Percentiles rank a stretch among this genome's conserved stretches.
Evolutionary conservation across 306 rosid genomes (phyloP).

Genomic region (Ormosia emarginata): DNA sequence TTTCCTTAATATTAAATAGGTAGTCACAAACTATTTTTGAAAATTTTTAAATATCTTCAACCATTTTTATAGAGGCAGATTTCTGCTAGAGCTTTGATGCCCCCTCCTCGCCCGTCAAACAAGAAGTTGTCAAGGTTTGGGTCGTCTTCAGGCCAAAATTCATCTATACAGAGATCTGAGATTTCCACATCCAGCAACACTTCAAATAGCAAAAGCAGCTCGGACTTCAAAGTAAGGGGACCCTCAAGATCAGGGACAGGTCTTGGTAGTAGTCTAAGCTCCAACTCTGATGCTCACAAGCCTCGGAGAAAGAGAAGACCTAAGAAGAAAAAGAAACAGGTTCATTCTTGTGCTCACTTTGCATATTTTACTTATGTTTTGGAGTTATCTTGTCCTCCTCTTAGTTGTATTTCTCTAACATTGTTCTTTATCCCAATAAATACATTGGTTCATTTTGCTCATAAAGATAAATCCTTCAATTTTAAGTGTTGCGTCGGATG

Average conservation of each 20-base stretch:
- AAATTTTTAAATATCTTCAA: constrained; percentile 16
- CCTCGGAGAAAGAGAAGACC: constrained; percentile 94
- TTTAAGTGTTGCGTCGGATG: background rate
- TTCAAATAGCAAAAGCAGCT: constrained; percentile 64
- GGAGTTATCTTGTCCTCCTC: background rate
- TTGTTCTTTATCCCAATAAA: background rate
- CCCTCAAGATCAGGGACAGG: constrained; percentile 73
- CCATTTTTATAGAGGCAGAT: constrained; percentile 67
- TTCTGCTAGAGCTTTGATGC: constrained; percentile 95
- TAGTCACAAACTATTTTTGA: background rate
- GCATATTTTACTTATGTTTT: background rate
- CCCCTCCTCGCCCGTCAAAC: constrained; percentile 85
- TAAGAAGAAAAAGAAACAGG: constrained; percentile 90
- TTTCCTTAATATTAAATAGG: background rate
- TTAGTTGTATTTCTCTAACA: background rate
- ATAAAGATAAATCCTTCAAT: background rate
- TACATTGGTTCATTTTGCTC: background rate
- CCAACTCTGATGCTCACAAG: constrained; percentile 97
- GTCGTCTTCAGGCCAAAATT: constrained; percentile 73
- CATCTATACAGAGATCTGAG: constrained; percentile 44
- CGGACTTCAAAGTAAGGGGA: constrained; percentile 56
- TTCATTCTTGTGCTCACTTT: constrained; percentile 19
- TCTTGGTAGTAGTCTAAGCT: constrained; percentile 86
- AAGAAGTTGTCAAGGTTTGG: constrained; percentile 55
- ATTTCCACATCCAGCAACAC: constrained; percentile 66